Evolutionary conservation across 768 basidiomycete species (phyloP), one percentile per base, ranked within the genome.

Genomic region (Phaeolepiota aurea): DNA sequence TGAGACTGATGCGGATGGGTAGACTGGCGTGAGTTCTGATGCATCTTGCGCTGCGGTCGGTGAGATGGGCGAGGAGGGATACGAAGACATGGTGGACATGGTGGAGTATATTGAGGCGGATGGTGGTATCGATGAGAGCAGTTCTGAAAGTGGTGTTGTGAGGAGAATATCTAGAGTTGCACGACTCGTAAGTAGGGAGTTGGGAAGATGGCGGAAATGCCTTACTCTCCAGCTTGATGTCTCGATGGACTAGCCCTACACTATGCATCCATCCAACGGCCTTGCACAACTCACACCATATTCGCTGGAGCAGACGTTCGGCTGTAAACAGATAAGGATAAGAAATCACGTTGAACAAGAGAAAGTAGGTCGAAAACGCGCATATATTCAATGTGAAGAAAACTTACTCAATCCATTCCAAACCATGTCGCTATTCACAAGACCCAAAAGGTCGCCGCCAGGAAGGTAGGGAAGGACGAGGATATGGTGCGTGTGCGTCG

Each of bases 231-330:
- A 83, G 77, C 63, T 94, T 94, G 63, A 94, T 79, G 60, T 93
- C 91, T 3, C 91, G 73, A 58, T 94, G 91, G 1, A 94, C 89
- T 30, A 92, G 69, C 1, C 80, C 81, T 11, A 86, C 83, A 28
- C 75, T 68, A 52, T 94, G 90, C 76, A 94, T 80, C 87, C 88
- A 94, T 3, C 76, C 79, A 0, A 92, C 82, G 4, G 82, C 89
- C 23, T 73, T 71, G 44, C 74, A 77, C 3, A 94, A 66, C 58
- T 92, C 91, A 22, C 68, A 66, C 70, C 82, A 89, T 35, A 92
- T 79, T 19, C 87, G 61, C 33, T 76, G 61, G 3, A 89, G 61
- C 13, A 84, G 70, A 4, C 61, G 60, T 48, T 79, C 73, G 19
- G 55, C 64, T 64, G 39, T 10, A 22, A 42, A 25, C n/a, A 3